These are phyloP conservation scores for Sporodiniella umbellata DNA, from an alignment of 371 early-diverging fungal genomes.

Conservation along the genomic window DNA sequence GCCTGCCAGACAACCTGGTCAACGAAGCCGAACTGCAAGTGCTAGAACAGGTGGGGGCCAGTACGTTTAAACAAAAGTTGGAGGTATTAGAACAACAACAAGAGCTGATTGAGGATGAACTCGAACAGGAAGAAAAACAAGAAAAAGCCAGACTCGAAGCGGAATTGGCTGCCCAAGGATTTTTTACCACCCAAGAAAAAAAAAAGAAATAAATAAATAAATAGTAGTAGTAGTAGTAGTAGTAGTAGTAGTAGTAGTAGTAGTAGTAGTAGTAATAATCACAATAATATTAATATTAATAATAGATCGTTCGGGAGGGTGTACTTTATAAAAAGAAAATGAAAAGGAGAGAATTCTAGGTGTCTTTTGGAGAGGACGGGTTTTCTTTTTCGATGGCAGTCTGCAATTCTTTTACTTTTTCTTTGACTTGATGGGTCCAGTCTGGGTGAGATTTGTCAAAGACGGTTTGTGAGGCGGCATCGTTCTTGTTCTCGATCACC, in stretches of 20 bases:
- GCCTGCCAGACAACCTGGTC: conserved; percentile 85
- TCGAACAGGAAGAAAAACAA: conserved; percentile 57
- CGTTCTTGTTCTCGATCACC: conserved; percentile 28
- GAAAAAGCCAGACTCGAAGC: conserved; percentile 29
- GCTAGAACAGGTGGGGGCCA: conserved; percentile 76
- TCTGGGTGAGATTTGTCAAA: conserved; percentile 28
- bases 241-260: too few species aligned
- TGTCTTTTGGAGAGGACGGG: not conserved
- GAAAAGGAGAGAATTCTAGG: too few species aligned
- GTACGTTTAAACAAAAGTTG: conserved; percentile 86
- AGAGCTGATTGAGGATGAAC: conserved; percentile 88
- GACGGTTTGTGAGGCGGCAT: conserved; percentile 18
- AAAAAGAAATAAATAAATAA: too few species aligned
- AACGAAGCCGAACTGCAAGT: conserved; percentile 84
- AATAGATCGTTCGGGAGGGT: too few species aligned
- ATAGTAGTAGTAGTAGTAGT: too few species aligned
- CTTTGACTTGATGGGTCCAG: conserved; percentile 23
- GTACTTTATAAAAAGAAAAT: not conserved
- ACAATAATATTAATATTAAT: too few species aligned
- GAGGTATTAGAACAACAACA: conserved; percentile 92
- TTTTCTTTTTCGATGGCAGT: conserved; percentile 2
- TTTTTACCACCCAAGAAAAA: not conserved
- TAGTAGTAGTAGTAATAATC: too few species aligned
- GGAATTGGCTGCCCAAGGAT: not conserved
- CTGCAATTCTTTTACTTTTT: conserved; percentile 20